These are phyloP conservation scores for Hordeum vulgare DNA, from an alignment of 176 grass and related monocot genomes.

Conservation along the genomic window DNA sequence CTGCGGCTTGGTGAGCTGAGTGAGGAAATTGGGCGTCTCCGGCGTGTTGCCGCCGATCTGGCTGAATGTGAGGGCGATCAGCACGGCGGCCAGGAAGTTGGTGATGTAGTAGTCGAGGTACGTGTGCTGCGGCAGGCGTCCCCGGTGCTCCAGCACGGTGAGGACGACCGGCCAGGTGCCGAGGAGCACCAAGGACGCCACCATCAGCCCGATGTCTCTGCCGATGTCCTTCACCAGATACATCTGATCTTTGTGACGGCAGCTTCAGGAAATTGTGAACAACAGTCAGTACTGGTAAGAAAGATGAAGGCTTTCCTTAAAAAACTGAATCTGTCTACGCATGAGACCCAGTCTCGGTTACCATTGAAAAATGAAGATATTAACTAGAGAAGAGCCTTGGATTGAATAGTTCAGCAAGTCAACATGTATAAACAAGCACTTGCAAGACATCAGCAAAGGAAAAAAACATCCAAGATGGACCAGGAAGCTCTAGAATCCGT, in stretches of 20 bases:
- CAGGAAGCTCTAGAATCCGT: background rate
- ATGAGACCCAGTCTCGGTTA: background rate
- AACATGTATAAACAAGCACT: background rate
- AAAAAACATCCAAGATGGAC: background rate
- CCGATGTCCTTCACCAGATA: conserved; percentile 72
- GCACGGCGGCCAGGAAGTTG: conserved; percentile 77
- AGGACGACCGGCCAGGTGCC: conserved; percentile 94
- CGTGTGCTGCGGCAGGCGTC: conserved; percentile 85
- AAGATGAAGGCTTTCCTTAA: rapidly evolving
- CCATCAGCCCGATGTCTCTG: conserved; percentile 70
- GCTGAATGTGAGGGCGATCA: conserved; percentile 68
- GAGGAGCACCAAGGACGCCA: conserved; percentile 57
- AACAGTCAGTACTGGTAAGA: too few species aligned
- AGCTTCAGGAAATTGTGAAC: background rate
- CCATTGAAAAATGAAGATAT: background rate
- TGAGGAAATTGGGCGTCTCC: conserved; percentile 74
- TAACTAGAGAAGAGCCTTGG: background rate
- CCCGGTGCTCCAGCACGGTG: conserved; percentile 78
- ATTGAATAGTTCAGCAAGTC: background rate
- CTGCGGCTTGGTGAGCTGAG: conserved; percentile 60
- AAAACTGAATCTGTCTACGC: background rate
- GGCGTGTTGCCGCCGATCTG: conserved; percentile 60
- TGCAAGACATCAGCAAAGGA: background rate
- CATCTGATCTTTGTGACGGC: conserved; percentile 23
- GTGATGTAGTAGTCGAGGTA: conserved; percentile 83